Evolutionary conservation across 1,284 basidiomycete genomes (phyloP).

Genomic region (Irpex sp.): DNA sequence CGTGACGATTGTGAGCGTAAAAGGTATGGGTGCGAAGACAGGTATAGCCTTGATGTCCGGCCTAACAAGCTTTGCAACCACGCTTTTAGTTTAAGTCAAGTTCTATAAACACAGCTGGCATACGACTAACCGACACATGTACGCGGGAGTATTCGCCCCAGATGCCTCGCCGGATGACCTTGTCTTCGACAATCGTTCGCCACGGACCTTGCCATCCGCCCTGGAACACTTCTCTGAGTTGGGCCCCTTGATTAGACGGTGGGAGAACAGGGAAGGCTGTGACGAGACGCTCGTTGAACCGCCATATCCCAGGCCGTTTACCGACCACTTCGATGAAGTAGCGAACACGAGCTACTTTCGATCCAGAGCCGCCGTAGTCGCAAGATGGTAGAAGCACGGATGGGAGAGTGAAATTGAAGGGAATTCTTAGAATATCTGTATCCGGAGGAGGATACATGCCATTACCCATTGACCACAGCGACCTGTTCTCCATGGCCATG

Average conservation of each 20-base stretch:
- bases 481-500: conserved; percentile 5
- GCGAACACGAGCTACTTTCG: conserved; percentile 9
- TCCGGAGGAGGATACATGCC: conserved; percentile 19
- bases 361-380: conserved; percentile 1
- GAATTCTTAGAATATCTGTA: conserved; percentile 18
- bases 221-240: background rate
- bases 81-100: background rate
- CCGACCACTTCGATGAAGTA: conserved; percentile 21
- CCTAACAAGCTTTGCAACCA: background rate
- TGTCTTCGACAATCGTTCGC: conserved; percentile 4
- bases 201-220: conserved; percentile 5
- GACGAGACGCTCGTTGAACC: conserved; percentile 8
- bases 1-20: background rate
- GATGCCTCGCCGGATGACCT: conserved; percentile 17
- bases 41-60: background rate
- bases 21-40: background rate
- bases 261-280: conserved; percentile 19
- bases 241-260: conserved; percentile 9
- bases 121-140: conserved; percentile 10
- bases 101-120: background rate
- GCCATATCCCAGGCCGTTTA: conserved; percentile 17
- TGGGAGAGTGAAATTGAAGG: conserved; percentile 21
- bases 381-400: conserved; percentile 20
- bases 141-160: conserved; percentile 21
- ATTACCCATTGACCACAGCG: conserved; percentile 21